Evolutionary conservation across 1,284 basidiomycete species (phyloP).

Genomic region (Apiotrichum veenhuisii): DNA sequence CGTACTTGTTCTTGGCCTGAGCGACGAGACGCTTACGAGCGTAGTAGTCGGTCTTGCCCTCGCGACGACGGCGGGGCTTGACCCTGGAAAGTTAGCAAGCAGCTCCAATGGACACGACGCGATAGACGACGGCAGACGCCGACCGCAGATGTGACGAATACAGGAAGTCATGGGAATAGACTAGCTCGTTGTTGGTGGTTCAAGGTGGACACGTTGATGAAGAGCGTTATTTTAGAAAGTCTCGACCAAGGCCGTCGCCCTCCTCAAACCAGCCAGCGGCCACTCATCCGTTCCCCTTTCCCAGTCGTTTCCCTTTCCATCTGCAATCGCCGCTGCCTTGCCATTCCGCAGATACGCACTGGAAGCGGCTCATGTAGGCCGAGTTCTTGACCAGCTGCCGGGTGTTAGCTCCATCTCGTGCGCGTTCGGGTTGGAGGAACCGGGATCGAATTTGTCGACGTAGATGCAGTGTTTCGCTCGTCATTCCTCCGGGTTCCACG

Average conservation of each 20-base stretch:
- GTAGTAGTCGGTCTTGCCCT: constrained; percentile 99
- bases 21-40: constrained; percentile 81
- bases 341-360: neutral
- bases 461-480: too few relatives aligned
- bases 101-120: too few relatives aligned
- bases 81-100: constrained; percentile 80
- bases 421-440: neutral
- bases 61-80: constrained; percentile 89
- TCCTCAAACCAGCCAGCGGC: too few relatives aligned
- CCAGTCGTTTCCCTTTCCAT: neutral
- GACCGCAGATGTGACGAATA: too few relatives aligned
- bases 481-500: too few relatives aligned
- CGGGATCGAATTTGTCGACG: too few relatives aligned
- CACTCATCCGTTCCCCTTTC: neutral
- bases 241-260: too few relatives aligned
- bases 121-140: too few relatives aligned
- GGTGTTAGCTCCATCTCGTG: constrained; percentile 50
- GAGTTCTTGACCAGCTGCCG: constrained; percentile 56
- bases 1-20: constrained; percentile 99
- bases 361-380: constrained; percentile 91
- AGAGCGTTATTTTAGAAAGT: too few relatives aligned
- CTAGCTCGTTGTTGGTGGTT: too few relatives aligned
- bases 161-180: too few relatives aligned
- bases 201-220: too few relatives aligned
- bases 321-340: neutral